Conservation (phyloP, 2,329 filamentous ascomycete species). For the Paracoccidioides brasiliensis region DNA sequence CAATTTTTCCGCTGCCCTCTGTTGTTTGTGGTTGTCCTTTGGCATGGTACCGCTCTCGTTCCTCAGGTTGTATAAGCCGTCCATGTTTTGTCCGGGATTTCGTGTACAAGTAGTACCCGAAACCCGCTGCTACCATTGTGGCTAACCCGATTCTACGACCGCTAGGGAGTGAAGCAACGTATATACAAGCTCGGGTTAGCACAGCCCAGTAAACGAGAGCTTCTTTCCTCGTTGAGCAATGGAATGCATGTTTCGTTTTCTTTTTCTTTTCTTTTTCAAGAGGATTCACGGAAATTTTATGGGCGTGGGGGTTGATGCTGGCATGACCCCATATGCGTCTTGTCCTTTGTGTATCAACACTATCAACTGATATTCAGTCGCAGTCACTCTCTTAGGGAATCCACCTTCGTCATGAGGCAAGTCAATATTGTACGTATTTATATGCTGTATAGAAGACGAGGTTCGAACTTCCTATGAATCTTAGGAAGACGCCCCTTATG, state of each 20-base stretch:
- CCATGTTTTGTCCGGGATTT: not conserved
- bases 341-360: not conserved
- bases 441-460: not conserved
- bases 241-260: not conserved
- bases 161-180: not conserved
- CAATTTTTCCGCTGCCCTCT: not conserved
- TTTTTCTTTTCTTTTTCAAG: too few relatives aligned
- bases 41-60: not conserved
- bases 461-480: not conserved
- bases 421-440: not conserved
- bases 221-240: not conserved
- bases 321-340: not conserved
- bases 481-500: not conserved
- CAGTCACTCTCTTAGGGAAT: not conserved
- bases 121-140: not conserved
- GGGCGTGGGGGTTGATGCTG: not conserved
- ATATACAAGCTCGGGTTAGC: not conserved
- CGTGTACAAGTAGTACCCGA: not conserved
- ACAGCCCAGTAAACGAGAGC: not conserved
- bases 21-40: not conserved
- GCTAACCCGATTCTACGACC: not conserved
- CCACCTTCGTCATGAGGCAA: too few relatives aligned
- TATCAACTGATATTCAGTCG: not conserved
- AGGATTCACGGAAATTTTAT: not conserved
- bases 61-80: not conserved